Conservation (phyloP, 352 stramenopile species). For the Pythium insidiosum region DNA sequence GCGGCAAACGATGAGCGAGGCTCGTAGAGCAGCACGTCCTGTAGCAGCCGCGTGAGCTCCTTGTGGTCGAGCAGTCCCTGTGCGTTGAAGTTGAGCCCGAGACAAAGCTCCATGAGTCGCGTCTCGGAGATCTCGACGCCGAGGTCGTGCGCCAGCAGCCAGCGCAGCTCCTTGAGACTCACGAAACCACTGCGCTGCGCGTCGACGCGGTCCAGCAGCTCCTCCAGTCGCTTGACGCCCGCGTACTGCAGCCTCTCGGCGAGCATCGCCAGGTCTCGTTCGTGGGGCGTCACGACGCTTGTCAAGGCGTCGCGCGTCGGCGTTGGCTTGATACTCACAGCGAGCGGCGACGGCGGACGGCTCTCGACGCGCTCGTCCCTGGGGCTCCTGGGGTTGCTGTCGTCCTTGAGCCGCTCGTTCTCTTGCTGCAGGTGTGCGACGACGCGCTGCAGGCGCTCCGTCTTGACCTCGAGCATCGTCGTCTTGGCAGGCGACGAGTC, state of each 20-base stretch:
- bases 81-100: slow-evolving; percentile 54
- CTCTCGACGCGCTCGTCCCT: not conserved
- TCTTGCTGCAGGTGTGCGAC: slow-evolving; percentile 33
- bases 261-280: slow-evolving; percentile 38
- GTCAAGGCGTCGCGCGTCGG: not conserved
- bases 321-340: not conserved
- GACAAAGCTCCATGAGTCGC: slow-evolving; percentile 40
- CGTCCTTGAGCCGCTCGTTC: slow-evolving; percentile 37
- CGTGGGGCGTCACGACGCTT: slow-evolving; percentile 22
- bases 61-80: slow-evolving; percentile 41
- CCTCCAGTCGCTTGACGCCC: slow-evolving; percentile 38
- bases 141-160: slow-evolving; percentile 27
- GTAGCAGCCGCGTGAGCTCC: slow-evolving; percentile 37
- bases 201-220: slow-evolving; percentile 21
- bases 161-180: slow-evolving; percentile 39
- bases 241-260: slow-evolving; percentile 37
- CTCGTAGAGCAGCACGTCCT: slow-evolving; percentile 53
- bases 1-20: slow-evolving; percentile 2
- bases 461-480: slow-evolving; percentile 26
- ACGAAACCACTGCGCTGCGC: slow-evolving; percentile 27
- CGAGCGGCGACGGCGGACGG: slow-evolving; percentile 8
- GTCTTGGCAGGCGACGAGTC: slow-evolving; percentile 16
- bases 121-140: slow-evolving; percentile 22
- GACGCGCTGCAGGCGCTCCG: slow-evolving; percentile 27
- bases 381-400: slow-evolving; percentile 12